Percentiles rank a stretch among this genome's conserved stretches.
Conservation (phyloP, 2,329 filamentous ascomycete genomes). For the Alternaria gaisen region DNA sequence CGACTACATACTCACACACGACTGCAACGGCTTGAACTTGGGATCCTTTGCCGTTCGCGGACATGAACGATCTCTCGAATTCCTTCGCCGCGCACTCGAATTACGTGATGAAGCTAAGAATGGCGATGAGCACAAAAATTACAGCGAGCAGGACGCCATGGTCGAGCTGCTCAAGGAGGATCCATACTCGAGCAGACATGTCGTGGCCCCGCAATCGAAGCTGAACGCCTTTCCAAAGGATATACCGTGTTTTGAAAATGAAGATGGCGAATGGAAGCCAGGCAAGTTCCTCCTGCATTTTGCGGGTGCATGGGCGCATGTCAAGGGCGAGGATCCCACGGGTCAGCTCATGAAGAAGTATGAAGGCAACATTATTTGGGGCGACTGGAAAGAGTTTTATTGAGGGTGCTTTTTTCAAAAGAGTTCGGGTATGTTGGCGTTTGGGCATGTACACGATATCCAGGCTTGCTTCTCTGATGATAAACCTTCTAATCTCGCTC, state of each 20-base stretch:
- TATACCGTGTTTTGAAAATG: conserved; percentile 50
- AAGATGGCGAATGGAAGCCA: conserved; percentile 39
- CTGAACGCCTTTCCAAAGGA: conserved; percentile 54
- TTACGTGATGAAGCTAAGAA: conserved; percentile 37
- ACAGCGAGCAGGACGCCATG: conserved; percentile 52
- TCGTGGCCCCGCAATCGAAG: conserved; percentile 49
- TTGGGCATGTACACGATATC: neutral
- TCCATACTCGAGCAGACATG: conserved; percentile 27
- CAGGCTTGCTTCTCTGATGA: too few relatives aligned
- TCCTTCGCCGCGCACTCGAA: conserved; percentile 43
- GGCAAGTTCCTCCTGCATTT: conserved; percentile 54
- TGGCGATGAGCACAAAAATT: conserved; percentile 27
- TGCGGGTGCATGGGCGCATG: conserved; percentile 54
- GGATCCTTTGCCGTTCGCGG: conserved; percentile 52
- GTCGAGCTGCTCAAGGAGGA: conserved; percentile 45
- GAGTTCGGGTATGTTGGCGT: neutral
- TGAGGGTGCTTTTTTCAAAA: rapidly evolving
- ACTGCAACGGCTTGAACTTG: conserved; percentile 53
- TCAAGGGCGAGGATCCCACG: conserved; percentile 51
- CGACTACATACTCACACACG: conserved; percentile 51
- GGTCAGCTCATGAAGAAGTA: conserved; percentile 53
- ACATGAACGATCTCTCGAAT: conserved; percentile 46
- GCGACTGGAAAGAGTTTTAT: conserved; percentile 35
- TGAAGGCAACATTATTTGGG: conserved; percentile 43
- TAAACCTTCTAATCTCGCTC: too few relatives aligned